Percentiles rank a stretch among this genome's conserved stretches.
phyloP scores from a whole-genome alignment of 2,329 filamentous ascomycete genomes.

The Fusarium musae region DNA sequence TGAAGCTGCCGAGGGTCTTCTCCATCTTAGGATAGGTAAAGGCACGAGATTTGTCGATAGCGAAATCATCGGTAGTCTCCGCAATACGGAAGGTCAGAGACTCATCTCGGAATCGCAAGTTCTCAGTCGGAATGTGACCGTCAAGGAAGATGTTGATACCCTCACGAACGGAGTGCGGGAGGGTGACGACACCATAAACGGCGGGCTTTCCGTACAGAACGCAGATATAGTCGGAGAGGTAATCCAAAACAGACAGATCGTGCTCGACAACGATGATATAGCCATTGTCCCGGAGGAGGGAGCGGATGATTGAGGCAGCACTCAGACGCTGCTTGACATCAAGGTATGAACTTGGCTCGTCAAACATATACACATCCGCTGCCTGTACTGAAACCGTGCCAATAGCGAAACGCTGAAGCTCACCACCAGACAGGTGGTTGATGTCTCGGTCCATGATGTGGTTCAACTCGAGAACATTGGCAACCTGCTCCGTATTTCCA shows the following conservation, averaged over 20 bases:
- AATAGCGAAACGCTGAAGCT: constrained; percentile 97
- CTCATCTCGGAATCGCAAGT: constrained; percentile 97
- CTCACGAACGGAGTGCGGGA: constrained; percentile 95
- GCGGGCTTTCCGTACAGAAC: constrained; percentile 96
- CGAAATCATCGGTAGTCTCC: constrained; percentile 88
- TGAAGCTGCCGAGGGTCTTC: constrained; percentile 92
- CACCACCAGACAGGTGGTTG: constrained; percentile 90
- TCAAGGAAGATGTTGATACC: constrained; percentile 99
- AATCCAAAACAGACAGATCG: constrained; percentile 97
- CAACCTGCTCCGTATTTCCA: constrained; percentile 83
- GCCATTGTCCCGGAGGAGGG: constrained; percentile 86
- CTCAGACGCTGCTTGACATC: constrained; percentile 99
- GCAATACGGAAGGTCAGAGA: constrained; percentile 94
- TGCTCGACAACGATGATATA: constrained; percentile 99
- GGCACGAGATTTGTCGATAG: constrained; percentile 83
- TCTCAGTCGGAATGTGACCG: constrained; percentile 97
- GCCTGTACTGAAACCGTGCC: constrained; percentile 95
- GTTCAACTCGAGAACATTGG: constrained; percentile 84
- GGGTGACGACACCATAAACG: constrained; percentile 96
- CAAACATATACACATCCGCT: constrained; percentile 99
- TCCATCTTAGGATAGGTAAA: constrained; percentile 92
- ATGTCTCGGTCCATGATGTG: constrained; percentile 95
- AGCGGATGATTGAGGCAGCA: constrained; percentile 91
- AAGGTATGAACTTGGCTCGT: constrained; percentile 97
- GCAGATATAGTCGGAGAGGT: constrained; percentile 98